These are phyloP conservation scores for Plantago lanceolata DNA, from an alignment of 305 asterid species.

Conservation along the genomic window DNA sequence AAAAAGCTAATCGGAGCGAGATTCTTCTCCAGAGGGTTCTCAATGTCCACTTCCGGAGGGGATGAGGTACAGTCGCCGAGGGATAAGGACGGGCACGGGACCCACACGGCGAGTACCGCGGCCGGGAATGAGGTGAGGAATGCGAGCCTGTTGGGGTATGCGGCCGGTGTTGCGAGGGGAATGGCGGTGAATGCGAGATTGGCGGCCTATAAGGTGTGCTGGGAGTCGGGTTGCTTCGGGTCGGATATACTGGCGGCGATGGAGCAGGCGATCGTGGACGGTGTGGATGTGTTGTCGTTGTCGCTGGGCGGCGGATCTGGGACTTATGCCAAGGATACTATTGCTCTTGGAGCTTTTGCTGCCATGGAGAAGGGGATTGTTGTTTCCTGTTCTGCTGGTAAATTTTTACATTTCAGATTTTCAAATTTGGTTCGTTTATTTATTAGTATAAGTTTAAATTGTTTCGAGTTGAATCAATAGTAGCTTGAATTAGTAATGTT, in stretches of 20 bases:
- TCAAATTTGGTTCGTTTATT: no score
- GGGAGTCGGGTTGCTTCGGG: conserved; percentile 61
- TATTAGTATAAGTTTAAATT: no score
- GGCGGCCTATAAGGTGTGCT: conserved; percentile 69
- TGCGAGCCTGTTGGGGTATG: conserved; percentile 76
- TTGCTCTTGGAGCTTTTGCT: conserved; percentile 75
- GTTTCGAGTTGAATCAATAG: no score
- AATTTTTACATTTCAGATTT: no score
- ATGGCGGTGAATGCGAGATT: conserved; percentile 76
- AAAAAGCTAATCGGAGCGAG: conserved; percentile 60
- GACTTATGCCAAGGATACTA: conserved; percentile 57
- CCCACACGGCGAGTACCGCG: conserved; percentile 85
- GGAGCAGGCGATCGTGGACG: conserved; percentile 70
- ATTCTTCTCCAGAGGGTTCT: conserved; percentile 39
- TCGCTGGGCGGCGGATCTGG: conserved; percentile 81
- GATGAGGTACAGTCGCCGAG: conserved; percentile 43
- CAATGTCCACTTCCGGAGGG: conserved; percentile 15
- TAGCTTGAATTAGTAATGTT: no score
- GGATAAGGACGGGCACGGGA: conserved; percentile 71
- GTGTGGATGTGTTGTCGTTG: conserved; percentile 74
- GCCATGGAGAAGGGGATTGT: conserved; percentile 75
- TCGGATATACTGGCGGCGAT: conserved; percentile 80
- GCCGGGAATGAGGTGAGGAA: conserved; percentile 59
- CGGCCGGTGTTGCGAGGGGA: conserved; percentile 67
- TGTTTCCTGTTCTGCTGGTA: conserved; percentile 83